Percentiles rank a stretch among this genome's conserved stretches.
phyloP scores from a whole-genome alignment of 768 basidiomycete genomes.

The Scleroderma citrinum region DNA sequence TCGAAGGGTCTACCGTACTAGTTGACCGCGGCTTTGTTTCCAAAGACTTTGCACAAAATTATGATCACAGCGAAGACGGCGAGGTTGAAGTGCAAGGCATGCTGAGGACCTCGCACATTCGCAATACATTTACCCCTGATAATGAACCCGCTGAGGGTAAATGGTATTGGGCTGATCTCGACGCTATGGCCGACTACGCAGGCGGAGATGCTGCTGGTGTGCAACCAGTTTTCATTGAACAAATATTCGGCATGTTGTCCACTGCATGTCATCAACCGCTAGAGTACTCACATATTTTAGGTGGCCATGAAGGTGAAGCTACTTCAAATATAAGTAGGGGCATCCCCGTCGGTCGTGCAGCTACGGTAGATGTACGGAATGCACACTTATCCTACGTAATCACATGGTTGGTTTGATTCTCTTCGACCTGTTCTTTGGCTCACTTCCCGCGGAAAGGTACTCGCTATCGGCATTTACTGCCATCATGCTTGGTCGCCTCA shows the following conservation, averaged over 20 bases:
- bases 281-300: slow-evolving; percentile 36
- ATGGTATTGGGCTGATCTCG: slow-evolving; percentile 92
- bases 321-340: slow-evolving; percentile 55
- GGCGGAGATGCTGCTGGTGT: slow-evolving; percentile 69
- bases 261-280: neutral
- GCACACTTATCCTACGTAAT: slow-evolving; percentile 92
- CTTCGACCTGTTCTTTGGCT: slow-evolving; percentile 5
- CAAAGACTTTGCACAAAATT: slow-evolving; percentile 43
- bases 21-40: slow-evolving; percentile 91
- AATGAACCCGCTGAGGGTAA: slow-evolving; percentile 73
- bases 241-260: slow-evolving; percentile 70
- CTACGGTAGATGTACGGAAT: slow-evolving; percentile 85
- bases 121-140: slow-evolving; percentile 82
- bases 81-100: slow-evolving; percentile 80
- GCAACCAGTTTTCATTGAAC: slow-evolving; percentile 87
- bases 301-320: slow-evolving; percentile 79
- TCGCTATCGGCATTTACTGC: slow-evolving; percentile 81
- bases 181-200: slow-evolving; percentile 69
- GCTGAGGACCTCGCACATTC: slow-evolving; percentile 70
- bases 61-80: slow-evolving; percentile 35
- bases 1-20: slow-evolving; percentile 78
- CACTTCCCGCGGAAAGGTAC: slow-evolving; percentile 53
- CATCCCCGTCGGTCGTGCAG: slow-evolving; percentile 77
- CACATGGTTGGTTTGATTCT: slow-evolving; percentile 64
- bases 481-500: slow-evolving; percentile 70